Base-by-base conservation (phyloP, 331 rosid genomes). In the Malus hybrid region DNA sequence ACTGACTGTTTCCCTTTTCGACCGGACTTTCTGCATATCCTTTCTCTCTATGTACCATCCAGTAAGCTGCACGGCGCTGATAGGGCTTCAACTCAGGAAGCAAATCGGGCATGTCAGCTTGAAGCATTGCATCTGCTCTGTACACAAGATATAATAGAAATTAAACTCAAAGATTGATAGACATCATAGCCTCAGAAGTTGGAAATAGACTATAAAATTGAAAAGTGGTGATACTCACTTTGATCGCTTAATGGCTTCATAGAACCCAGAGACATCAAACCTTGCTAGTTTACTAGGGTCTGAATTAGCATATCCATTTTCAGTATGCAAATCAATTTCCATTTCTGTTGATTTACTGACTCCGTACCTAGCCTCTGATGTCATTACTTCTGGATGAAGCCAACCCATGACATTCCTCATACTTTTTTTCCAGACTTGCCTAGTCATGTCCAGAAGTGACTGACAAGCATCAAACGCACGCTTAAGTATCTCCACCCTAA, bases 11-110 rank as follows among this genome's bases (percentile, higher is more conserved):
- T 73, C 78, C 93, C 69, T 80, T 80, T 83, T 80, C 81, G 22
- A 68, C 81, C 77, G 56, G 81, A 80, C 82, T 83, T 83, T 76
- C 75, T 69, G 83, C 74, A 74, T 83, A 72, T 74, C 76, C 82
- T 85, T 74, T 89, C 90, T 92, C 99, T 70, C 92, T 85, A 79
- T 87, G 82, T 67, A 90, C 90, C 99, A 94, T 94, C 99, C 99
- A 94, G 74, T 84, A 86, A 87, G 93, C 96, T 74, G 99, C 99
- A 70, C 96, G 96, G 62, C 92, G 79, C 80, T 92, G 99, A 85
- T 90, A 94, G 44, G 97, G 97, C 82, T 96, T 87, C 85, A 94
- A 75, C 73, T 87, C 91, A 60, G 96, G 96, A 87, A 92, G 93
- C 88, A 94, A 83, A 78, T 85, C 89, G 27, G 93, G 90, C 75